Evolutionary conservation across 83 land plant species (phyloP).

Genomic region (Isoetes engelmannii): DNA sequence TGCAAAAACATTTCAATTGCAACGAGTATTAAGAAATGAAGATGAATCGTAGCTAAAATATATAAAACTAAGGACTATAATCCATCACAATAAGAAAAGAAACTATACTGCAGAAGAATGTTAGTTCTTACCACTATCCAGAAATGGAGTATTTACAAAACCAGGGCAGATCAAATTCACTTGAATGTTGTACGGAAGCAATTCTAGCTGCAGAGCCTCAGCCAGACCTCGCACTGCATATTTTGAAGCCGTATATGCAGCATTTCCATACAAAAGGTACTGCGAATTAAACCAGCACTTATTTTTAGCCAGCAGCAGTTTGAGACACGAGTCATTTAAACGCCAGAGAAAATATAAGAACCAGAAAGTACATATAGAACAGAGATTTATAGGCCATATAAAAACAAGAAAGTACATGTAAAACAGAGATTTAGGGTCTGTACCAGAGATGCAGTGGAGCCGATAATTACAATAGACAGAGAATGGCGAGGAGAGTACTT

Average conservation of each 20-base stretch:
- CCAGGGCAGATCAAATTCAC: conserved; percentile 23
- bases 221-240: conserved; percentile 30
- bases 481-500: neutral
- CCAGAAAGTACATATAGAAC: no score
- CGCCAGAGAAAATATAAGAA: no score
- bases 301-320: neutral
- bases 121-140: conserved; percentile 11
- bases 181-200: conserved; percentile 17
- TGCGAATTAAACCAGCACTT: neutral
- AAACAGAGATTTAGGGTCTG: neutral
- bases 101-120: no score
- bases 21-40: no score
- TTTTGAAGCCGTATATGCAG: conserved; percentile 25
- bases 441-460: conserved; percentile 2
- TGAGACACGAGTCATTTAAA: no score
- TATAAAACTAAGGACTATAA: no score
- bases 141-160: conserved; percentile 16
- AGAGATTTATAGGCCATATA: neutral
- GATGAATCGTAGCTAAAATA: no score
- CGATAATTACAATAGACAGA: conserved; percentile 4
- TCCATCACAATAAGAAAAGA: no score
- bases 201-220: conserved; percentile 19
- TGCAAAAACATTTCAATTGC: no score
- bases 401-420: no score
- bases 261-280: conserved; percentile 17